Evolutionary conservation across 2,329 filamentous ascomycete species (phyloP).

Genomic region (Colletotrichum truncatum): DNA sequence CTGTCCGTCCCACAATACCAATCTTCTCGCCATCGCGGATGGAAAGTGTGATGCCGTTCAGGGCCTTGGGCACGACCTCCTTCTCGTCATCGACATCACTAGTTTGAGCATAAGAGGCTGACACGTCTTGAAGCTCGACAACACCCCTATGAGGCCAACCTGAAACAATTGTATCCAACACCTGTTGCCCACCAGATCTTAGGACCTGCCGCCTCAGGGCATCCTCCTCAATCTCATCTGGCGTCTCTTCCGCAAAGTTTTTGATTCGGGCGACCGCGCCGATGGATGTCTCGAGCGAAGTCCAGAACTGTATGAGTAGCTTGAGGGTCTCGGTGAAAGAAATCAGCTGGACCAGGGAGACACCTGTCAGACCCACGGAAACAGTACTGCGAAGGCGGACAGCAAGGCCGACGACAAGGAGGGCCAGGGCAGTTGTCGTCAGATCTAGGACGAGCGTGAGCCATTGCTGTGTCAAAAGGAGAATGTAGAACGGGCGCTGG

Average conservation of each 20-base stretch:
- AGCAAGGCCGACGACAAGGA: slow-evolving; percentile 55
- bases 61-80: slow-evolving; percentile 29
- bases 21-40: slow-evolving; percentile 42
- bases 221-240: slow-evolving; percentile 38
- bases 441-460: slow-evolving; percentile 61
- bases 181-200: not conserved
- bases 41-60: slow-evolving; percentile 50
- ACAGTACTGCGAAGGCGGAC: slow-evolving; percentile 37
- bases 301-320: slow-evolving; percentile 45
- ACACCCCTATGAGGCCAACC: slow-evolving; percentile 44
- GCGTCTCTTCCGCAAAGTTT: slow-evolving; percentile 38
- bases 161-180: slow-evolving; percentile 18
- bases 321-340: slow-evolving; percentile 43
- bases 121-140: slow-evolving; percentile 41
- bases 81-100: slow-evolving; percentile 35
- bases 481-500: slow-evolving; percentile 66
- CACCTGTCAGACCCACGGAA: slow-evolving; percentile 33
- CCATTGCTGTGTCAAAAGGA: slow-evolving; percentile 67
- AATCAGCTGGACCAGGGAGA: slow-evolving; percentile 41
- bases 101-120: not conserved
- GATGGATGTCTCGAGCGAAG: slow-evolving; percentile 39
- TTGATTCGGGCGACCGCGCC: slow-evolving; percentile 39
- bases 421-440: slow-evolving; percentile 54
- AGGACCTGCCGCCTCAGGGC: not conserved
- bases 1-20: slow-evolving; percentile 46